Conservation (phyloP, 2,329 filamentous ascomycete genomes). For the Claviceps spartinae region DNA sequence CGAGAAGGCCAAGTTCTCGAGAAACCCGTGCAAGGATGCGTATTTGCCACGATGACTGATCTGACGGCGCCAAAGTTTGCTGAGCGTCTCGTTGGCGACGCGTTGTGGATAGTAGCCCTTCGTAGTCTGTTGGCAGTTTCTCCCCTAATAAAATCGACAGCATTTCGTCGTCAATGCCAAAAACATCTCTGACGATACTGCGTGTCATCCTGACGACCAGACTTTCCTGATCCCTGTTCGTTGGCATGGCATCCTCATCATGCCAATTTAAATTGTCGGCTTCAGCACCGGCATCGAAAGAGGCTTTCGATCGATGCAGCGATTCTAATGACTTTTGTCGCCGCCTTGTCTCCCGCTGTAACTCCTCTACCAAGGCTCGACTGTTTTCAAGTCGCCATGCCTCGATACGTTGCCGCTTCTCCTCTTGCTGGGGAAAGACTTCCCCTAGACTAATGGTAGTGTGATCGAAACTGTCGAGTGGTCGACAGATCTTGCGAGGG, state of each 20-base stretch:
- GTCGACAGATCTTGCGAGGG: conserved; percentile 47
- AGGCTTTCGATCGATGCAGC: conserved; percentile 14
- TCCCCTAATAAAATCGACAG: conserved; percentile 83
- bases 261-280: conserved; percentile 37
- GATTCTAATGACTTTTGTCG: conserved; percentile 50
- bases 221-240: conserved; percentile 44
- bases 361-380: conserved; percentile 69
- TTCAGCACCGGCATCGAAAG: conserved; percentile 18
- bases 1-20: conserved; percentile 69
- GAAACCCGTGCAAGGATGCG: conserved; percentile 74
- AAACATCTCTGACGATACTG: conserved; percentile 74
- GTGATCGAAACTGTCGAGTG: conserved; percentile 39
- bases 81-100: conserved; percentile 23
- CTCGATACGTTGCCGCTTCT: conserved; percentile 76
- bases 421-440: conserved; percentile 47
- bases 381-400: conserved; percentile 88
- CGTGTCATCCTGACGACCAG: conserved; percentile 73
- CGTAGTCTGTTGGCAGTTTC: conserved; percentile 42
- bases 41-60: conserved; percentile 53
- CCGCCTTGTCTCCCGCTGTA: conserved; percentile 68
- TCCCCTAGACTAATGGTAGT: conserved; percentile 37
- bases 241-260: conserved; percentile 33
- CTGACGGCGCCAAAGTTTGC: conserved; percentile 16
- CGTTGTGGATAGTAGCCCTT: conserved; percentile 33
- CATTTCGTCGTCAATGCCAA: conserved; percentile 78